Evolutionary conservation across 2,329 filamentous ascomycete genomes (phyloP), one percentile per base, ranked within the genome.

Genomic region (Neonectria faginata): DNA sequence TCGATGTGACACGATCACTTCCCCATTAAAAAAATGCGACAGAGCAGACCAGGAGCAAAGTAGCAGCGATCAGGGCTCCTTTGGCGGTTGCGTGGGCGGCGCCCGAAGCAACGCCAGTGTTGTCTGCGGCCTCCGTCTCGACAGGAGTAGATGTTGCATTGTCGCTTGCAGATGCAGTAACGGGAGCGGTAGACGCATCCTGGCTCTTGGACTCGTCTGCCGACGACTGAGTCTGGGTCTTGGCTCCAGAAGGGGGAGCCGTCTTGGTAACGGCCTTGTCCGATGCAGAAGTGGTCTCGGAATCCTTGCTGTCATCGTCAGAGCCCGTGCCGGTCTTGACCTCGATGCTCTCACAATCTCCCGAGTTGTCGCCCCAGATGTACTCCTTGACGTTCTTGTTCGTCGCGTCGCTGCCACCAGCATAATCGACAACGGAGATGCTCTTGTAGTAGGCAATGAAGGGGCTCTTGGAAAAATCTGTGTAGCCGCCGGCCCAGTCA

Each of bases 401-500:
- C 1, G 71, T 72, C 2, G 73, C 69, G 3, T 53, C 60, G 27
- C 78, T 76, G 62, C 79, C 79, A 39, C 80, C 79, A 62, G 79
- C 77, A 68, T 83, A 83, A 68, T 85, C 82, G 51, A 76, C 71
- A 60, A 85, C 78, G 33, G 73, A 79, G 60, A 84, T 73, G 57
- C 77, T 79, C 80, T 83, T 79, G 77, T 83, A 83, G 74, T 79
- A 80, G 59, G 79, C 81, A 3, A 72, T 72, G 75, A 82, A 83
- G 6, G 83, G 81, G 42, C 75, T 82, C 66, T 82, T 62, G 51
- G 67, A 72, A 73, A 82, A 84, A 70, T 84, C 79, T 67, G 83
- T 79, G 61, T 75, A 68, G 66, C 91, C 91, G 68, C 89, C 90
- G 44, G 88, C 87, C 89, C 89, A 91, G 59, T 83, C 65, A 64